Conservation (phyloP, 139 green algal genomes). For the Coelastrella sp. region DNA sequence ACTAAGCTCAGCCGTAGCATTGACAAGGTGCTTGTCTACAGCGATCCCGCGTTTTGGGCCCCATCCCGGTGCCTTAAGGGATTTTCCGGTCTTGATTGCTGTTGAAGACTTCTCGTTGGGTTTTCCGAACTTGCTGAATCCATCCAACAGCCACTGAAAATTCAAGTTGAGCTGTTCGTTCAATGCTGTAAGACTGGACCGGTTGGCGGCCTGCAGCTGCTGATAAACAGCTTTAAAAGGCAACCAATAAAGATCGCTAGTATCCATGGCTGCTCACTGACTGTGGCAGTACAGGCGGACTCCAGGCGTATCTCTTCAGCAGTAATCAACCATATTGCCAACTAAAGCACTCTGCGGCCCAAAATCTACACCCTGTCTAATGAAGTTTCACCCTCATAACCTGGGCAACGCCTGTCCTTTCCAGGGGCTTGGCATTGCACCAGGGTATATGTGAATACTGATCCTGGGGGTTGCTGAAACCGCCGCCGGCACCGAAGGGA, state of each 20-base stretch:
- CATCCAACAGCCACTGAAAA: slow-evolving; percentile 46
- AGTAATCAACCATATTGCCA: not conserved
- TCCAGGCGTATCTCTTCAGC: not conserved
- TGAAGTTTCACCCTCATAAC: no score
- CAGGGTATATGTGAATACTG: no score
- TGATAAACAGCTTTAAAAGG: slow-evolving; percentile 26
- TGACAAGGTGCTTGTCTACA: slow-evolving; percentile 43
- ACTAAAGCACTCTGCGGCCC: not conserved
- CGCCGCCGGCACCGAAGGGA: no score
- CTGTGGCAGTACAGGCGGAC: not conserved
- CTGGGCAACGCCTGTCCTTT: no score
- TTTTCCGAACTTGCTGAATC: slow-evolving; percentile 32
- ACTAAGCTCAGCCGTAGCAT: slow-evolving; percentile 41
- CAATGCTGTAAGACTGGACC: not conserved
- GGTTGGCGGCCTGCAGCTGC: slow-evolving; percentile 39
- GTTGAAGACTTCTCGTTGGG: slow-evolving; percentile 48
- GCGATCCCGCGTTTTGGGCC: slow-evolving; percentile 47
- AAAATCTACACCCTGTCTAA: no score
- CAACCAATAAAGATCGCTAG: slow-evolving; percentile 28
- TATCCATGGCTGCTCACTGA: slow-evolving; percentile 17
- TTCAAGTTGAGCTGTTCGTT: slow-evolving; percentile 38
- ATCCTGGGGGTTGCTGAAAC: no score
- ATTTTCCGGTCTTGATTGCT: not conserved
- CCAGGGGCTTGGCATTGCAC: no score
- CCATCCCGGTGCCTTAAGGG: slow-evolving; percentile 35